These are phyloP conservation scores for Saussurea involucrata DNA, from an alignment of 129 eudicot genomes.

Conservation along the genomic window DNA sequence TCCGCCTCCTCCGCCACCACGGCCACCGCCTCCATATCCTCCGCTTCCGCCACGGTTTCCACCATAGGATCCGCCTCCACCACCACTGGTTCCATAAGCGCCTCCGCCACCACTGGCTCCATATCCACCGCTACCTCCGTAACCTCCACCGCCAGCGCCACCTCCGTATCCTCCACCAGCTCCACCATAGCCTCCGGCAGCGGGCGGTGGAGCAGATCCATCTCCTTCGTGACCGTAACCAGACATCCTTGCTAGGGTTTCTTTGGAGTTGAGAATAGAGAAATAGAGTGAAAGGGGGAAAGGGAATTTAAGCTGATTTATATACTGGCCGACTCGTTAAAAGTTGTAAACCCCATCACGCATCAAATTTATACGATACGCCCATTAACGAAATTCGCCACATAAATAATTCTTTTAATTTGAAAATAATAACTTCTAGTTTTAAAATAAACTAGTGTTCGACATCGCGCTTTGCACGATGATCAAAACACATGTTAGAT, in stretches of 20 bases:
- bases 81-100: constrained; percentile 29
- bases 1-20: constrained; percentile 34
- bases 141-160: constrained; percentile 36
- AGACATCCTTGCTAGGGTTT: constrained; percentile 55
- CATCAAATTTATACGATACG: not conserved
- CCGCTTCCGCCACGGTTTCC: constrained; percentile 48
- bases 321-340: constrained; percentile 30
- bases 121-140: constrained; percentile 35
- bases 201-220: constrained; percentile 70
- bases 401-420: not conserved
- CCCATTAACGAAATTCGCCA: not conserved
- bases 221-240: constrained; percentile 76
- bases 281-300: constrained; percentile 15
- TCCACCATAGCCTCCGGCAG: constrained; percentile 55
- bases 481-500: no score
- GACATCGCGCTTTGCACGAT: no score
- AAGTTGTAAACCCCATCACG: constrained; percentile 22
- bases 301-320: constrained; percentile 15
- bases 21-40: constrained; percentile 40
- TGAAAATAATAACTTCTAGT: not conserved
- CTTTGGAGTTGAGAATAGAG: not conserved
- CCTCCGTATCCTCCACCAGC: constrained; percentile 43
- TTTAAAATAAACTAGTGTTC: no score
- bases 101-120: constrained; percentile 40
- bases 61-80: constrained; percentile 40